Conservation (phyloP, 257 asterid genomes). For the Apocynum venetum region DNA sequence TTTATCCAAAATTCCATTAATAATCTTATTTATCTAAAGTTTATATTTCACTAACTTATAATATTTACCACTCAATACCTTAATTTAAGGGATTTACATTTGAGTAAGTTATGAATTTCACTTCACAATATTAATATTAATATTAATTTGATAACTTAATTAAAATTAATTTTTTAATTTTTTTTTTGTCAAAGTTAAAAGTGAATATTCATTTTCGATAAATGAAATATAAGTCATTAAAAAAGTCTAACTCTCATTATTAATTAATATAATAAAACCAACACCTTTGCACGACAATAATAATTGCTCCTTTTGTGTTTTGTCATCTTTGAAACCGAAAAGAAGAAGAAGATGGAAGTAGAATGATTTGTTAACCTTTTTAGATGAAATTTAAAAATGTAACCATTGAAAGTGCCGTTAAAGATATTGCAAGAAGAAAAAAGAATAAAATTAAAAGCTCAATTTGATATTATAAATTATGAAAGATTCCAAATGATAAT, state of each 20-base stretch:
- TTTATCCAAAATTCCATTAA: too few relatives aligned
- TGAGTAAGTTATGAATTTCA: too few relatives aligned
- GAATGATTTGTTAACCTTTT: too few relatives aligned
- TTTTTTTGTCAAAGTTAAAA: too few relatives aligned
- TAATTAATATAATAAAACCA: not conserved
- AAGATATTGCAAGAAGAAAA: not conserved
- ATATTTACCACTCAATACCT: too few relatives aligned
- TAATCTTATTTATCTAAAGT: too few relatives aligned
- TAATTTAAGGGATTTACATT: too few relatives aligned
- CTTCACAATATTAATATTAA: too few relatives aligned
- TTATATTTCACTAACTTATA: too few relatives aligned
- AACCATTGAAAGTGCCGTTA: not conserved
- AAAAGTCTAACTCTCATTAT: not conserved
- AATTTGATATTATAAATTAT: not conserved
- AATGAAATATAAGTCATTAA: not conserved
- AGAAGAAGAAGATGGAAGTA: not conserved
- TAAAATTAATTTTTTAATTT: too few relatives aligned
- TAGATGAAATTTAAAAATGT: not conserved
- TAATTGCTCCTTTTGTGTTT: not conserved
- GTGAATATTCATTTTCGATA: too few relatives aligned
- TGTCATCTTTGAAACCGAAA: not conserved
- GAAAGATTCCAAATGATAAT: not conserved
- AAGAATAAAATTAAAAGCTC: not conserved
- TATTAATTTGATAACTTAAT: too few relatives aligned
- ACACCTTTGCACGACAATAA: not conserved